Evolutionary conservation across 805 yeast genomes (phyloP), one percentile per base, ranked within the genome.

Genomic region (Ogataea chonburiensis): DNA sequence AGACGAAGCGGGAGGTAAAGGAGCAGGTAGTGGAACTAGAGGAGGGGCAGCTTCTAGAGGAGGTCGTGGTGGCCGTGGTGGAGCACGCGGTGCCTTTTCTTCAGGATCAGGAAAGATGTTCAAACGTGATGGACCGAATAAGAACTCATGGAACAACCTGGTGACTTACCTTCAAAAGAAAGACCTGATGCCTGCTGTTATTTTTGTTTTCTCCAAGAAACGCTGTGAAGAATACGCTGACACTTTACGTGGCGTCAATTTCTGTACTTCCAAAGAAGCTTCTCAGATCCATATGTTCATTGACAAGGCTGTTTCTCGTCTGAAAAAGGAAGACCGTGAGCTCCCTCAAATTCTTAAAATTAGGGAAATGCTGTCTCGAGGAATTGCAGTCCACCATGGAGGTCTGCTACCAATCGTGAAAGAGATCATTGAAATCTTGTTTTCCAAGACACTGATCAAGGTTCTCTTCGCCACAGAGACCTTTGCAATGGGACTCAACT

Each of bases 391-490:
- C 2, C 98, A 89, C 57, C 97, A 89, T 61, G 95, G 96, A 56
- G 98, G 98, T 1, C 63, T 89, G 41, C 63, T 89, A 39, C 98
- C 98, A 0, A 89, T 89, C 24, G 94, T 89, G 17, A 89, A 89
- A 53, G 98, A 89, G 55, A 78, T 87, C 29, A 89, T 89, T 46
- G 98, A 93, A 61, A 89, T 93, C 38, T 63, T 93, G 31, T 93
- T 93, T 64, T 80, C 97, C 0, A 81, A 77, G 49, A 81, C 95
- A 0, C 68, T 91, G 34, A 85, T 93, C 28, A 89, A 88, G 59
- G 93, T 91, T 1, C 66, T 93, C 34, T 93, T 93, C 66, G 98
- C 98, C 0, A 93, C 98, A 0, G 98, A 93, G 61, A 93, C 98
- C 0, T 91, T 93, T 70, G 98, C 98, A 5, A 93, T 93, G 98